Percentiles rank a stretch among this genome's conserved stretches.
phyloP scores from a whole-genome alignment of 257 asterid species.

The Fraxinus quadrangulata region DNA sequence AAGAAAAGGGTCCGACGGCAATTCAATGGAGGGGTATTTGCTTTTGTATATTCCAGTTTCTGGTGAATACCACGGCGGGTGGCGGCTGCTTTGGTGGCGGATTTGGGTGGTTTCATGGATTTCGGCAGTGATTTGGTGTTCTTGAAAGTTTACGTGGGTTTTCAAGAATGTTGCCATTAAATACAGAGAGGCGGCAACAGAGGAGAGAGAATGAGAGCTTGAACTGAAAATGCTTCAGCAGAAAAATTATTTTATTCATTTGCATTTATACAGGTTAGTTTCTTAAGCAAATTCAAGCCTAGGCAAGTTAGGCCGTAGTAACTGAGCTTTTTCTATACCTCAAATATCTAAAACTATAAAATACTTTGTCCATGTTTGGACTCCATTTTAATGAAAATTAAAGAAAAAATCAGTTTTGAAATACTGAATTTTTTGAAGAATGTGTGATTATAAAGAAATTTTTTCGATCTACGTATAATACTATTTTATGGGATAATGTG shows the following conservation, averaged over 20 bases:
- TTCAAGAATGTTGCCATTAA: slow-evolving; percentile 46
- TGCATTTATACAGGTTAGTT: too few species aligned
- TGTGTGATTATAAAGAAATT: too few species aligned
- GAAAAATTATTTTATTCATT: slow-evolving; percentile 5
- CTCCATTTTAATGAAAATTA: too few species aligned
- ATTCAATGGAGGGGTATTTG: slow-evolving; percentile 46
- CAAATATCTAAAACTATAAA: too few species aligned
- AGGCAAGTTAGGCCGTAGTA: too few species aligned
- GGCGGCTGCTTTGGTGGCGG: neutral
- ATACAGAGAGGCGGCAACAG: neutral
- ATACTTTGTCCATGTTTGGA: too few species aligned
- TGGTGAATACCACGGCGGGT: slow-evolving; percentile 57
- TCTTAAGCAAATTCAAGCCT: too few species aligned
- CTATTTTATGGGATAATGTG: too few species aligned
- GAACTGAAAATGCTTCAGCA: slow-evolving; percentile 11
- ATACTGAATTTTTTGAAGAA: too few species aligned
- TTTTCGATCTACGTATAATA: too few species aligned
- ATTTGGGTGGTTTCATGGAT: slow-evolving; percentile 15
- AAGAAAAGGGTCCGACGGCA: slow-evolving; percentile 65
- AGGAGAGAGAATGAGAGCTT: neutral
- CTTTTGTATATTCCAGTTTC: slow-evolving; percentile 70
- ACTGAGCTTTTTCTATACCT: too few species aligned
- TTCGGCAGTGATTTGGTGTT: slow-evolving; percentile 9
- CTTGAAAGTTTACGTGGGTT: slow-evolving; percentile 29
- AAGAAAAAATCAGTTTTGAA: too few species aligned